These are phyloP conservation scores for Gossypium thurberi DNA, from an alignment of 345 rosid genomes.

Conservation along the genomic window DNA sequence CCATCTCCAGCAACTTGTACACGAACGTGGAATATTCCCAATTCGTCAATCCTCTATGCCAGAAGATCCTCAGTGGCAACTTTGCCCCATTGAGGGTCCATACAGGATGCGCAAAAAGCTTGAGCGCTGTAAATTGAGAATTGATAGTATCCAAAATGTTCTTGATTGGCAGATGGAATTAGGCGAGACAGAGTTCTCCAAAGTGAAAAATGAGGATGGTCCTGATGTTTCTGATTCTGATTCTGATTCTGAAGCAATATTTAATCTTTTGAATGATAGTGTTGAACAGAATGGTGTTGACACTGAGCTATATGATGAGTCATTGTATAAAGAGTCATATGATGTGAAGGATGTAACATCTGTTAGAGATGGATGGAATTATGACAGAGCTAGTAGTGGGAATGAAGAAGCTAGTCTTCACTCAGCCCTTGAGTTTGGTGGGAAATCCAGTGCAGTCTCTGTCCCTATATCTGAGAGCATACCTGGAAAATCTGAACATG, in stretches of 20 bases:
- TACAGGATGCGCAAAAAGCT: slow-evolving; percentile 99
- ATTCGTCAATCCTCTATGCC: slow-evolving; percentile 48
- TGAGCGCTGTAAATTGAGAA: slow-evolving; percentile 74
- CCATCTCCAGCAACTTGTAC: slow-evolving; percentile 93
- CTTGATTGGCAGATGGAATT: slow-evolving; percentile 71
- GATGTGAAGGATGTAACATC: slow-evolving; percentile 47
- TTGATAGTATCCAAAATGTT: slow-evolving; percentile 75
- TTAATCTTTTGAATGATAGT: slow-evolving; percentile 43
- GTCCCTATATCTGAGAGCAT: slow-evolving; percentile 68
- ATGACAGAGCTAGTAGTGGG: slow-evolving; percentile 75
- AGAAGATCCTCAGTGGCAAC: slow-evolving; percentile 94
- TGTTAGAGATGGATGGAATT: slow-evolving; percentile 74
- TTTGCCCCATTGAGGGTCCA: slow-evolving; percentile 98
- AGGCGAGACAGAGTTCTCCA: slow-evolving; percentile 55
- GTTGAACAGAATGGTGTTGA: slow-evolving; percentile 29
- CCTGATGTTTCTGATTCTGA: slow-evolving; percentile 60
- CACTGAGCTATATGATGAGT: slow-evolving; percentile 57
- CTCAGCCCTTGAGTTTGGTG: slow-evolving; percentile 90
- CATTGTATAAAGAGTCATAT: slow-evolving; percentile 45
- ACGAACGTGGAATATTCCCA: slow-evolving; percentile 94
- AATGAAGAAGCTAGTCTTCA: slow-evolving; percentile 98
- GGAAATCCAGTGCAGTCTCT: slow-evolving; percentile 68
- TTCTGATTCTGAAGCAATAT: slow-evolving; percentile 59
- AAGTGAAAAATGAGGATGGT: slow-evolving; percentile 47
- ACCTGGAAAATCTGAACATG: slow-evolving; percentile 63